Evolutionary conservation across 805 yeast species (phyloP).

Genomic region (Schwanniomyces yamadae): DNA sequence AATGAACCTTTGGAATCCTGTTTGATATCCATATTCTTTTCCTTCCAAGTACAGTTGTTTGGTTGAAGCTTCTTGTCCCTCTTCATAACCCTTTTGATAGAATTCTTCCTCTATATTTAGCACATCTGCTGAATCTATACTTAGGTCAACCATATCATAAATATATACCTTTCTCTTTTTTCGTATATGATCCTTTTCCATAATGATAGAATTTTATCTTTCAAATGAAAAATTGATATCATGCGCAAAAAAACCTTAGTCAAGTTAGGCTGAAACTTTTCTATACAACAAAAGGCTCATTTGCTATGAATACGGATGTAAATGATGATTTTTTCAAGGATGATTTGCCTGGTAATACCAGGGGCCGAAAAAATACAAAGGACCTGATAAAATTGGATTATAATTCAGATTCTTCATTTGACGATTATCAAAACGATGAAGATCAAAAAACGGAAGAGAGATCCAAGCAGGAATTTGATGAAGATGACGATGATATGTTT

Average conservation of each 20-base stretch:
- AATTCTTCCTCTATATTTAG: constrained; percentile 58
- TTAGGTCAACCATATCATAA: constrained; percentile 31
- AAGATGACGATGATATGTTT: constrained; percentile 42
- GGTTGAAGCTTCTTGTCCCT: constrained; percentile 65
- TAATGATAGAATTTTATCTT: neutral
- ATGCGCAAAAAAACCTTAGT: constrained; percentile 4
- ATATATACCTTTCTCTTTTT: constrained; percentile 3
- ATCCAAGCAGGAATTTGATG: too few relatives aligned
- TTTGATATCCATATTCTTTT: constrained; percentile 78
- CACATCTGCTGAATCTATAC: constrained; percentile 45
- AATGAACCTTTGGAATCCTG: constrained; percentile 69
- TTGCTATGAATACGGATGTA: constrained; percentile 7
- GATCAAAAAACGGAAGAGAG: constrained; percentile 9
- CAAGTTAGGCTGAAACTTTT: too few relatives aligned
- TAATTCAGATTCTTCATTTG: constrained; percentile 26
- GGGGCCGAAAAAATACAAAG: constrained; percentile 14
- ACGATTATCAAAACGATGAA: constrained; percentile 13
- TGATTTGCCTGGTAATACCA: constrained; percentile 11
- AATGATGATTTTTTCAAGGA: constrained; percentile 7
- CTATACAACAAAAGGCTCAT: neutral
- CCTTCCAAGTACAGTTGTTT: constrained; percentile 69
- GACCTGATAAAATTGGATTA: constrained; percentile 18
- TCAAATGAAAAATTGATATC: constrained; percentile 1
- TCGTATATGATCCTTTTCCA: constrained; percentile 1
- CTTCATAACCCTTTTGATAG: constrained; percentile 68